A percentile compares a stretch with the other conserved stretches of the same genome.
Evolutionary conservation across 768 basidiomycete genomes (phyloP).

Genomic region (Suillus brevipes): DNA sequence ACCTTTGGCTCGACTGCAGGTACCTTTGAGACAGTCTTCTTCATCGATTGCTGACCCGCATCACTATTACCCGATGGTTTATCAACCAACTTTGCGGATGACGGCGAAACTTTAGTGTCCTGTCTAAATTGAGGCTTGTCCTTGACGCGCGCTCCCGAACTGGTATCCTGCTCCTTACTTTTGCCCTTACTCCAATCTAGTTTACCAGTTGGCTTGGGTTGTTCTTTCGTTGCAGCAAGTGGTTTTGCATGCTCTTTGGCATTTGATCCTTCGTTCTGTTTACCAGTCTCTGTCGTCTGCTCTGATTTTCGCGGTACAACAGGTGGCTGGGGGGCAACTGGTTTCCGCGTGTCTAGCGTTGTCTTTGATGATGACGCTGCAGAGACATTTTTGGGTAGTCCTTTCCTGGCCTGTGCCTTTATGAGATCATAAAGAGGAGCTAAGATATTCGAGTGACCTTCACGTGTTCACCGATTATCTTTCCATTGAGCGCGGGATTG

Average conservation of each 20-base stretch:
- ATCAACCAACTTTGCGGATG: not conserved
- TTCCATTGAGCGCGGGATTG: conserved; percentile 37
- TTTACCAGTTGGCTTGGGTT: conserved; percentile 44
- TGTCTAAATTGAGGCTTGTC: not conserved
- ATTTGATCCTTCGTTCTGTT: conserved; percentile 27
- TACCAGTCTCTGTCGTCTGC: conserved; percentile 20
- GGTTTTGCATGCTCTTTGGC: conserved; percentile 23
- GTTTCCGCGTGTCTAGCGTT: conserved; percentile 35
- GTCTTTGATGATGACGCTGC: conserved; percentile 44
- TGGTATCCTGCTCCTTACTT: conserved; percentile 36
- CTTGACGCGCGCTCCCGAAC: not conserved
- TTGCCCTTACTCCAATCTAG: conserved; percentile 66
- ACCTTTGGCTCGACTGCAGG: conserved; percentile 11
- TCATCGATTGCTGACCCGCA: not conserved
- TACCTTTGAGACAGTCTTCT: not conserved
- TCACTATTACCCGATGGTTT: not conserved
- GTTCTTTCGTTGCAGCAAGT: conserved; percentile 25
- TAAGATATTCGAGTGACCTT: conserved; percentile 37
- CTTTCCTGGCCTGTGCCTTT: not conserved
- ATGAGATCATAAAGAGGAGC: not conserved
- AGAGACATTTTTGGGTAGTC: conserved; percentile 5
- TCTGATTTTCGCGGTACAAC: conserved; percentile 10
- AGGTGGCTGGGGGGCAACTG: conserved; percentile 13
- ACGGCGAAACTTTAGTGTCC: not conserved
- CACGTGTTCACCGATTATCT: conserved; percentile 46